Base-by-base conservation (phyloP, 805 yeast genomes). In the Cyberlindnera lachancei region DNA sequence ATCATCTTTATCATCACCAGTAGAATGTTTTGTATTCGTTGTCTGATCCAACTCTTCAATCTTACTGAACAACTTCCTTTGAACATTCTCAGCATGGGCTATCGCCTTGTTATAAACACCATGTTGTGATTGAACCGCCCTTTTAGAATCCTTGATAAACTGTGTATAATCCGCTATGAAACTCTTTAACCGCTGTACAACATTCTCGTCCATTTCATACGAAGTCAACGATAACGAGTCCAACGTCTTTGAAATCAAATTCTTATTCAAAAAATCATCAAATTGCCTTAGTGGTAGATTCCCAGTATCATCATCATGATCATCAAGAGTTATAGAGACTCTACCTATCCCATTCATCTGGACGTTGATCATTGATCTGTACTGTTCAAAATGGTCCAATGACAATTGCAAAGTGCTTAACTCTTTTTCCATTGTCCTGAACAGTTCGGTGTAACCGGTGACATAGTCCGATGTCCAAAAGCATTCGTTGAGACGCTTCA, bases 401-500 rank as follows among this genome's bases (percentile, higher is more conserved):
- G n/a, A n/a, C n/a, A n/a, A n/a, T n/a, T n/a, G n/a, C n/a, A n/a
- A n/a, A n/a, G n/a, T n/a, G n/a, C n/a, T n/a, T n/a, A n/a, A n/a
- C n/a, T n/a, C n/a, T n/a, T 28, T 25, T 12, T 49, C 44, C 11
- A 56, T 25, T 9, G 29, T 33, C 5, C 28, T 27, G 1, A 46
- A 18, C 6, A 58, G 41, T 0, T 46, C 24, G 12, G 46, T 35
- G 24, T 56, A 45, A 8, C 63, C 62, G 4, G 50, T 42, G 13
- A 41, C 37, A 29, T 49, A 50, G 32, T 57, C 63, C n/a, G 44
- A 30, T 6, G 58, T 37, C 63, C 63, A 58, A 33, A 42, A 55
- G 3, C 36, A 32, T 18, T 50, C 50, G 16, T 34, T 23, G 20
- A 35, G 38, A 13, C 23, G 33, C 34, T 35, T 35, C 30, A 18